Percentiles rank a stretch among this genome's conserved stretches.
Evolutionary conservation across 2,329 filamentous ascomycete species (phyloP).

Genomic region (Hysterium pulicare): DNA sequence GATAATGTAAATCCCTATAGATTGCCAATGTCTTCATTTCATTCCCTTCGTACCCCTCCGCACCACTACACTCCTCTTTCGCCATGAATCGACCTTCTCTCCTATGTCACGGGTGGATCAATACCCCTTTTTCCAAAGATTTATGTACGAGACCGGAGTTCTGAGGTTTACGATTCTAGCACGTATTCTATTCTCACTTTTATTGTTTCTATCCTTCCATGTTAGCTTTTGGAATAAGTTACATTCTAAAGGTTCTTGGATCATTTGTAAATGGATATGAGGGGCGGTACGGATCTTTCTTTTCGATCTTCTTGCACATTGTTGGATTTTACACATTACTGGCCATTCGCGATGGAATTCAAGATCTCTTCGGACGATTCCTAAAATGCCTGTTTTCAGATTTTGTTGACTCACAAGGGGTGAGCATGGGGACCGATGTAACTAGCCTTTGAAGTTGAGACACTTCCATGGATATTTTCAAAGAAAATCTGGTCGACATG

Average conservation of each 20-base stretch:
- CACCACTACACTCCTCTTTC: not conserved
- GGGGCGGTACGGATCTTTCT: not conserved
- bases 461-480: no score
- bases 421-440: no score
- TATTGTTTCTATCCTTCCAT: no score
- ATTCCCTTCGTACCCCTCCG: not conserved
- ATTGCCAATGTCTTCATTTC: not conserved
- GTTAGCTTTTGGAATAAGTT: no score
- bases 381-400: no score
- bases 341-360: no score
- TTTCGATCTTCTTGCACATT: not conserved
- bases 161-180: not conserved
- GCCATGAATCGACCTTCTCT: not conserved
- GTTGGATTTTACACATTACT: no score
- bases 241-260: not conserved
- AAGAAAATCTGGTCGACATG: no score
- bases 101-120: not conserved
- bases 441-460: no score
- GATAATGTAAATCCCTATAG: conserved; percentile 34
- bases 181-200: not conserved
- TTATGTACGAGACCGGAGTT: not conserved
- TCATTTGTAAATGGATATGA: not conserved
- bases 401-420: no score
- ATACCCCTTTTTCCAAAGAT: not conserved
- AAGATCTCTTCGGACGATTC: no score